Conservation (phyloP, 441 rosid species). For the Pelargonium australe region DNA sequence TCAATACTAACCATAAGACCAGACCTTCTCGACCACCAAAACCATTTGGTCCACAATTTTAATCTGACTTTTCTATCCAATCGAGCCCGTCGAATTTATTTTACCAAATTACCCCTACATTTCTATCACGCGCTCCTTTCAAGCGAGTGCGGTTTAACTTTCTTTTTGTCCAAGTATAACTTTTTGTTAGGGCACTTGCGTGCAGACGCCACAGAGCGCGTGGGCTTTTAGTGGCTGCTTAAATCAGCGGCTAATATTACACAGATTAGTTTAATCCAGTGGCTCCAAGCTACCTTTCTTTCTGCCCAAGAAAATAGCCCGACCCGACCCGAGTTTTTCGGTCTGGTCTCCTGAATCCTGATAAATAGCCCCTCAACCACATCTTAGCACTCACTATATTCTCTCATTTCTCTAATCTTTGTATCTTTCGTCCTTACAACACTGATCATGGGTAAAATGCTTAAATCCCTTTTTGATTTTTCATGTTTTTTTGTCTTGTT, state of each 20-base stretch:
- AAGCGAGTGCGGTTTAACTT: background rate
- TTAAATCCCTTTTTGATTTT: background rate
- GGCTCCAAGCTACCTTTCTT: slow-evolving; percentile 17
- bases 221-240: background rate
- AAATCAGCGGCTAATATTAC: slow-evolving; percentile 24
- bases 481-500: too few relatives aligned
- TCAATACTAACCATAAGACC: background rate
- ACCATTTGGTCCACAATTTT: background rate
- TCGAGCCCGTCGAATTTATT: background rate
- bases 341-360: background rate
- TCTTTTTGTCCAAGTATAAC: background rate
- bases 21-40: background rate
- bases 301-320: slow-evolving; percentile 3
- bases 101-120: background rate
- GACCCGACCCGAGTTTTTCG: background rate
- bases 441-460: background rate
- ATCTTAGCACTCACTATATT: background rate
- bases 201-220: background rate
- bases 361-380: slow-evolving; percentile 4
- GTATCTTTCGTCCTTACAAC: background rate
- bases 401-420: background rate
- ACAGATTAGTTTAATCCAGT: slow-evolving; percentile 9
- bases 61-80: background rate
- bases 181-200: background rate
- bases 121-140: background rate